Conservation (phyloP, 2,329 filamentous ascomycete genomes). For the Stachybotrys echinatus region DNA sequence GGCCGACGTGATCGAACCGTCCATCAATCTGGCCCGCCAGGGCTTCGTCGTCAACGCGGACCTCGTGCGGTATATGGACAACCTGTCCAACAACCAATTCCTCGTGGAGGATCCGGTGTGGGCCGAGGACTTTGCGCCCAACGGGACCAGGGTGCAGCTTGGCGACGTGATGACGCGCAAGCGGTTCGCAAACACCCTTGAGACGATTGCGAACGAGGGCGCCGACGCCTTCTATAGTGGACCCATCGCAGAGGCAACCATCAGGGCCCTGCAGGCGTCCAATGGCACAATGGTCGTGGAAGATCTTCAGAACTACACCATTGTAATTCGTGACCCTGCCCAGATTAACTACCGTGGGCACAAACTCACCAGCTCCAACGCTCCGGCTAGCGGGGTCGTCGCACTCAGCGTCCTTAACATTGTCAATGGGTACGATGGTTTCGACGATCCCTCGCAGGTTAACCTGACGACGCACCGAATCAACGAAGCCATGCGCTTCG, state of each 20-base stretch:
- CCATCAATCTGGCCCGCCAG: slow-evolving; percentile 64
- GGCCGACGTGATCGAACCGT: slow-evolving; percentile 62
- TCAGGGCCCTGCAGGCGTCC: slow-evolving; percentile 54
- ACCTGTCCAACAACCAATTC: slow-evolving; percentile 49
- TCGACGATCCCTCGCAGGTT: slow-evolving; percentile 48
- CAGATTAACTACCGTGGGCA: slow-evolving; percentile 64
- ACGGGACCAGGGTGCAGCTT: slow-evolving; percentile 58
- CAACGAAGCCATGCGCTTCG: slow-evolving; percentile 80
- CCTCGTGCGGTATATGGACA: slow-evolving; percentile 64
- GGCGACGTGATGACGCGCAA: slow-evolving; percentile 73
- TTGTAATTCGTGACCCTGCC: slow-evolving; percentile 56
- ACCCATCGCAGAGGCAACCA: slow-evolving; percentile 62
- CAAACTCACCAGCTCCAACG: slow-evolving; percentile 60
- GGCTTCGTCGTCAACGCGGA: slow-evolving; percentile 71
- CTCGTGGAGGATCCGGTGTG: slow-evolving; percentile 66
- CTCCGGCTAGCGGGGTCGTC: slow-evolving; percentile 70
- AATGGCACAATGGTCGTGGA: slow-evolving; percentile 74
- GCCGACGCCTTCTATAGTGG: slow-evolving; percentile 66
- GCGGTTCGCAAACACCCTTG: slow-evolving; percentile 68
- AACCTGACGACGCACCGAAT: slow-evolving; percentile 69
- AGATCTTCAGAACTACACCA: slow-evolving; percentile 67
- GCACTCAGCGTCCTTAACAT: slow-evolving; percentile 70
- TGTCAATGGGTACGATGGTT: slow-evolving; percentile 62
- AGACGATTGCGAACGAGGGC: slow-evolving; percentile 61
- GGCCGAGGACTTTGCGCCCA: slow-evolving; percentile 80